Conservation (phyloP, 257 asterid genomes). For the Jasminum sambac region DNA sequence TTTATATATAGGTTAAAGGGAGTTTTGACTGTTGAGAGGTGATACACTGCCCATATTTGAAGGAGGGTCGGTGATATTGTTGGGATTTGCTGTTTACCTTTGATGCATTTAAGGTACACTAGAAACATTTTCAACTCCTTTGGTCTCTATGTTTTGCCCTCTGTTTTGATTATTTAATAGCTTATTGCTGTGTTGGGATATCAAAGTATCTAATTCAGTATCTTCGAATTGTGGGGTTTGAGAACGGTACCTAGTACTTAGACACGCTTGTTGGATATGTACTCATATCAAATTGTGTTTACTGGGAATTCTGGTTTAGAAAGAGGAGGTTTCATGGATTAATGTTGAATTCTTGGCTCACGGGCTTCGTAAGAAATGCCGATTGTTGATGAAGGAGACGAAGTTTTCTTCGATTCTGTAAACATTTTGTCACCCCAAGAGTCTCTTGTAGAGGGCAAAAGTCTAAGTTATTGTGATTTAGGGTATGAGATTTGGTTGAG, state of each 20-base stretch:
- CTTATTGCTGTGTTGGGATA: constrained; percentile 24
- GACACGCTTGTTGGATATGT: constrained; percentile 30
- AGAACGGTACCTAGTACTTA: constrained; percentile 36
- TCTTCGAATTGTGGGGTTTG: constrained; percentile 29
- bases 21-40: constrained; percentile 30
- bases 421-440: constrained; percentile 49
- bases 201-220: constrained; percentile 23
- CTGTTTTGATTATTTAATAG: constrained; percentile 22
- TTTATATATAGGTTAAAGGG: constrained; percentile 24
- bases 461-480: constrained; percentile 1
- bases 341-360: constrained; percentile 36
- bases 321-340: constrained; percentile 27
- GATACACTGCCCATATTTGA: constrained; percentile 44
- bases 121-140: constrained; percentile 7
- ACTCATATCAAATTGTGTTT: no score
- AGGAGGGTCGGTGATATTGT: constrained; percentile 73
- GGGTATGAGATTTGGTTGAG: constrained; percentile 62
- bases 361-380: constrained; percentile 41
- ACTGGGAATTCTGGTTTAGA: constrained; percentile 21
- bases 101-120: constrained; percentile 49
- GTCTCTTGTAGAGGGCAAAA: constrained; percentile 13
- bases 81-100: constrained; percentile 43
- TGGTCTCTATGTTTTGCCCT: constrained; percentile 29
- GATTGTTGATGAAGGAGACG: constrained; percentile 48
- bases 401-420: constrained; percentile 60